phyloP scores from a whole-genome alignment of 2,329 filamentous ascomycete species.

The Fusarium tricinctum region DNA sequence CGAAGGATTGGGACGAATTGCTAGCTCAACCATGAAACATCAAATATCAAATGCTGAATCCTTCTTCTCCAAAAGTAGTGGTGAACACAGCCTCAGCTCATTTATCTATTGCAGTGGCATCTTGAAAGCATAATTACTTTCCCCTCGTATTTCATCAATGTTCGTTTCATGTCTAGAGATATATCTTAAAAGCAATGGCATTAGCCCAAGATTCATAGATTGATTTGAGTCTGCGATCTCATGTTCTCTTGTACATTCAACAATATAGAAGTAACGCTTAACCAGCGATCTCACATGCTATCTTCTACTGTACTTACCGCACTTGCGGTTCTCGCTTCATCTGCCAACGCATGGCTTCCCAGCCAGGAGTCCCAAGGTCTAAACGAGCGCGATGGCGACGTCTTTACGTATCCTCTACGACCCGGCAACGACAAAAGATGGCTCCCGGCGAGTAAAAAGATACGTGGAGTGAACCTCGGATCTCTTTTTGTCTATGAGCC shows the following conservation, averaged over 20 bases:
- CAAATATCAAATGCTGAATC: conserved; percentile 5
- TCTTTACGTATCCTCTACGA: conserved; percentile 22
- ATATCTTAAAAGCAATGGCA: not conserved
- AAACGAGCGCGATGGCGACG: conserved; percentile 12
- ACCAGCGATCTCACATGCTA: conserved; percentile 20
- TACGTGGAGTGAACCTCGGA: conserved; percentile 69
- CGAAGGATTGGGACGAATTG: conserved; percentile 3
- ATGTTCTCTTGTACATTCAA: not conserved
- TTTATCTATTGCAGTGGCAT: not conserved
- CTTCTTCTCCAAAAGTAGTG: not conserved
- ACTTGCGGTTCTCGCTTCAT: conserved; percentile 30
- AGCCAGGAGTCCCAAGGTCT: not conserved
- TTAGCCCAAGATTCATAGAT: not conserved
- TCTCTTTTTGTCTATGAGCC: conserved; percentile 67
- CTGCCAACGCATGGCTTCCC: conserved; percentile 41
- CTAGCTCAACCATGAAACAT: conserved; percentile 3
- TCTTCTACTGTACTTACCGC: conserved; percentile 19
- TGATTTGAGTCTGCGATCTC: not conserved
- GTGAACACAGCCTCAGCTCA: not conserved
- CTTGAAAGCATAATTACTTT: conserved; percentile 2
- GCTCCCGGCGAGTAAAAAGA: conserved; percentile 53
- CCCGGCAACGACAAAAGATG: conserved; percentile 23
- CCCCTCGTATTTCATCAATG: not conserved
- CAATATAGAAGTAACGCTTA: not conserved
- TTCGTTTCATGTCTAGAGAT: not conserved